Percentiles rank a stretch among this genome's conserved stretches.
Evolutionary conservation across 2,329 filamentous ascomycete genomes (phyloP).

Genomic region (Clarireedia paspali): DNA sequence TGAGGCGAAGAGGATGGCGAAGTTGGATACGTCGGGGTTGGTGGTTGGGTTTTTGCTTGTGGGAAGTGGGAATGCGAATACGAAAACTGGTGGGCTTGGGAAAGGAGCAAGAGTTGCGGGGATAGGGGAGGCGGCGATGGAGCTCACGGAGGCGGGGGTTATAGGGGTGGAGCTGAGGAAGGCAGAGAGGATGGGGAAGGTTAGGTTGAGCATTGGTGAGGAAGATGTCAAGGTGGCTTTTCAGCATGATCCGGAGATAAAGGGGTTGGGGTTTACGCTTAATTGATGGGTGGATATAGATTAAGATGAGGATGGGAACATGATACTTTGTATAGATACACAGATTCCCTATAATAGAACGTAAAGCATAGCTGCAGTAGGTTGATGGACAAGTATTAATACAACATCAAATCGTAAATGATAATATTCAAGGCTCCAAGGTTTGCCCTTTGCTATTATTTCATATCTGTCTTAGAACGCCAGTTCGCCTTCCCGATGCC

Average conservation of each 20-base stretch:
- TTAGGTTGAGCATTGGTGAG: conserved; percentile 77
- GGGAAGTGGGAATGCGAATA: not conserved
- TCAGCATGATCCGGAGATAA: conserved; percentile 79
- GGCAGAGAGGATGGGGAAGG: conserved; percentile 79
- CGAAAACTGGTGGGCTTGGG: not conserved
- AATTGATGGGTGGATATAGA: not conserved
- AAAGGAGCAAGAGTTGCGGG: conserved; percentile 41
- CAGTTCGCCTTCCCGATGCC: conserved; percentile 12
- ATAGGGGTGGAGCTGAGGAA: conserved; percentile 74
- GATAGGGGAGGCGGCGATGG: conserved; percentile 67
- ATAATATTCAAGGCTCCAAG: not conserved
- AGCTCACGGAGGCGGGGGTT: conserved; percentile 80
- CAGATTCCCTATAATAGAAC: not conserved
- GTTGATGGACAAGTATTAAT: not conserved
- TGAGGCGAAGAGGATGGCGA: conserved; percentile 66
- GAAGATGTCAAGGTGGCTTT: conserved; percentile 86
- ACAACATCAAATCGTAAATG: not conserved
- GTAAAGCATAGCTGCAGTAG: no score
- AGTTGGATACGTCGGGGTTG: conserved; percentile 50
- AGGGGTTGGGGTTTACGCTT: conserved; percentile 36
- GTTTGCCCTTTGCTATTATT: not conserved
- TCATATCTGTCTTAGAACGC: not conserved
- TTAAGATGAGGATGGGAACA: not conserved
- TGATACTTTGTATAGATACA: not conserved
- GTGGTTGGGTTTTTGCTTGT: conserved; percentile 49